phyloP scores from a whole-genome alignment of 2,329 filamentous ascomycete genomes.

The Atkinsonella hypoxylon region DNA sequence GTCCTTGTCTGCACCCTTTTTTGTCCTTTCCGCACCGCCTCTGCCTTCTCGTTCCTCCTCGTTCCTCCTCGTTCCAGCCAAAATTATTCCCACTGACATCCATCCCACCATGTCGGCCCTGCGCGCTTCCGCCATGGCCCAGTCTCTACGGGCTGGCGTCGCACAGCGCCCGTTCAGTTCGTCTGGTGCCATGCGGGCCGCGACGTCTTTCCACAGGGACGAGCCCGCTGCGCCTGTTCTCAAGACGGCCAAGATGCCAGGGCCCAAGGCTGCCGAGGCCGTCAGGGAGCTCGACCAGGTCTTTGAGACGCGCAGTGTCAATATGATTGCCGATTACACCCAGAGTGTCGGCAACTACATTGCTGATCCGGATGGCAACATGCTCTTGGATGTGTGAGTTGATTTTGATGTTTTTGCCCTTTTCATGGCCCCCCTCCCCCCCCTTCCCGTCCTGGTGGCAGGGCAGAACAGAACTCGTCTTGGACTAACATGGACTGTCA shows the following conservation, averaged over 20 bases:
- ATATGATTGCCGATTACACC: constrained; percentile 68
- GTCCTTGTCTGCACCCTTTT: too few relatives aligned
- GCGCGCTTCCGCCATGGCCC: constrained; percentile 6
- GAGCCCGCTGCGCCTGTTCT: constrained; percentile 42
- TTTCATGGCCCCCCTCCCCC: too few relatives aligned
- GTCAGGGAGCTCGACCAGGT: constrained; percentile 63
- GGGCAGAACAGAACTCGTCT: too few relatives aligned
- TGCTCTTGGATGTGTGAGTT: constrained; percentile 57
- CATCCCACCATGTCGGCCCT: constrained; percentile 10
- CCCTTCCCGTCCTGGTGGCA: too few relatives aligned
- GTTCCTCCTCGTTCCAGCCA: too few relatives aligned
- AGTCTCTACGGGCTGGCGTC: constrained; percentile 3
- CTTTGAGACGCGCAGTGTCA: constrained; percentile 77
- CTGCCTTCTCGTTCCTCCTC: neutral
- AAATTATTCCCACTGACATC: neutral
- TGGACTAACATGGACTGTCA: too few relatives aligned
- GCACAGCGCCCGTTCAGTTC: constrained; percentile 7
- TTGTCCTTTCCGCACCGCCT: neutral
- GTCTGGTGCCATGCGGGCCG: constrained; percentile 13
- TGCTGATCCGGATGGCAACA: constrained; percentile 58
- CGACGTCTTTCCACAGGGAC: constrained; percentile 29
- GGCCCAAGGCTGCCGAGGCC: constrained; percentile 58
- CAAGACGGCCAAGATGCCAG: constrained; percentile 53
- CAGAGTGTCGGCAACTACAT: constrained; percentile 74
- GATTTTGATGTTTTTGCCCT: too few relatives aligned